A percentile compares a stretch with the other conserved stretches of the same genome.
phyloP scores from a whole-genome alignment of 1,139 yeast species.

The Pichia sp. region DNA sequence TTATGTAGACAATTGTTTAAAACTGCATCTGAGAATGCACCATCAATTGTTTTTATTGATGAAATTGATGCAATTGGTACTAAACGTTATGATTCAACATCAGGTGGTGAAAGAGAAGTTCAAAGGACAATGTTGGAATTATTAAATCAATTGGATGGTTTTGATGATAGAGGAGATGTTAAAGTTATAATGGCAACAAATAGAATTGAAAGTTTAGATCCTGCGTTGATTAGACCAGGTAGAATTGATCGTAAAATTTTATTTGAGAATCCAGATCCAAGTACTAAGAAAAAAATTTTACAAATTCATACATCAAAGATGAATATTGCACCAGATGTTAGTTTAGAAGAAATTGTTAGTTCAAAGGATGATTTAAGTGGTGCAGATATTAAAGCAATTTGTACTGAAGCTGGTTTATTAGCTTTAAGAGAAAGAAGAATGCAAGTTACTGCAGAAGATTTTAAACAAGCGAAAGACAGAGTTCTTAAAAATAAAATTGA shows the following conservation, averaged over 20 bases:
- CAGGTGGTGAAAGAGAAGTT: slow-evolving; percentile 97
- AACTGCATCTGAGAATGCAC: slow-evolving; percentile 95
- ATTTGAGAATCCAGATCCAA: slow-evolving; percentile 92
- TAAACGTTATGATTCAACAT: slow-evolving; percentile 89
- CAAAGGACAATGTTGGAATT: slow-evolving; percentile 98
- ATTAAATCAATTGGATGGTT: slow-evolving; percentile 94
- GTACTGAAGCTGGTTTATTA: slow-evolving; percentile 72
- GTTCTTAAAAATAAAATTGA: slow-evolving; percentile 97
- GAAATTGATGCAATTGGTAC: slow-evolving; percentile 99
- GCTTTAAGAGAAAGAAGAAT: slow-evolving; percentile 97
- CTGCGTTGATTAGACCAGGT: slow-evolving; percentile 97
- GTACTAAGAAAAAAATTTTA: slow-evolving; percentile 88
- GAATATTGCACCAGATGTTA: slow-evolving; percentile 84
- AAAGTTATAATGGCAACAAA: slow-evolving; percentile 99
- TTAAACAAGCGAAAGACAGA: slow-evolving; percentile 90
- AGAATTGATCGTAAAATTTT: slow-evolving; percentile 96
- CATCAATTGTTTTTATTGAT: slow-evolving; percentile 95
- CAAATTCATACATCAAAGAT: slow-evolving; percentile 91
- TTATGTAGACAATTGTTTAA: slow-evolving; percentile 91
- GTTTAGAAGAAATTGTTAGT: slow-evolving; percentile 81
- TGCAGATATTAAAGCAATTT: slow-evolving; percentile 96
- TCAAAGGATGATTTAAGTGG: slow-evolving; percentile 95
- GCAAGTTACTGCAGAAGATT: slow-evolving; percentile 95
- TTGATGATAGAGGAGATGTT: slow-evolving; percentile 96
- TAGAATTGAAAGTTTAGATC: slow-evolving; percentile 90